These are phyloP conservation scores for Xylaria sp. DNA, from an alignment of 2,329 filamentous ascomycete species.

Conservation along the genomic window DNA sequence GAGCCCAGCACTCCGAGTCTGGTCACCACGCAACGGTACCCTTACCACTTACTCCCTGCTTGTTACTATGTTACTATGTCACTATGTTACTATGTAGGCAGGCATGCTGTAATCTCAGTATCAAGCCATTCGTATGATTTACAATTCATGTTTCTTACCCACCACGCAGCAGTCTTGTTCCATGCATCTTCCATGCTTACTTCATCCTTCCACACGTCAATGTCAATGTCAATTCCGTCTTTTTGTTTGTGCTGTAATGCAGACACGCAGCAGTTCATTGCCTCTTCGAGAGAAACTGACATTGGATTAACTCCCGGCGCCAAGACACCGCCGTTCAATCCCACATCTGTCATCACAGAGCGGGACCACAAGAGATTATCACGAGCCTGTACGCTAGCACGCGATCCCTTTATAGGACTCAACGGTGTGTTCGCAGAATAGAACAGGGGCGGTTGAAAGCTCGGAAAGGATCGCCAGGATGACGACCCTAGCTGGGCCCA, in stretches of 20 bases:
- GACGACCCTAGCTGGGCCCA: constrained; percentile 17
- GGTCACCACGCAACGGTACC: background rate
- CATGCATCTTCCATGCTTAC: constrained; percentile 30
- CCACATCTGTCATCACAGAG: constrained; percentile 3
- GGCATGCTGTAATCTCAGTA: constrained; percentile 5
- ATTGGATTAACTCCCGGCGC: constrained; percentile 7
- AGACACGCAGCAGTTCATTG: background rate
- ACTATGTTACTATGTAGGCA: background rate
- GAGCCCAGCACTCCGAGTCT: constrained; percentile 5
- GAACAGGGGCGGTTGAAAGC: constrained; percentile 21
- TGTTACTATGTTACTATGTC: too few relatives aligned
- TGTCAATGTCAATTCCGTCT: background rate
- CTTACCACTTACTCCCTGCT: too few relatives aligned
- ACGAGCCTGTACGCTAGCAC: constrained; percentile 14
- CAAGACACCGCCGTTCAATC: constrained; percentile 11
- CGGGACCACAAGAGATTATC: background rate
- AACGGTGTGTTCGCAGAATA: constrained; percentile 19
- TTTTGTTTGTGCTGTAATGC: background rate
- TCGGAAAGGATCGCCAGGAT: constrained; percentile 32
- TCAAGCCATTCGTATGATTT: background rate
- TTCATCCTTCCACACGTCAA: constrained; percentile 24
- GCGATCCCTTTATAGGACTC: constrained; percentile 9
- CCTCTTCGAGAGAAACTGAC: constrained; percentile 4
- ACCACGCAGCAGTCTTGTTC: constrained; percentile 10
- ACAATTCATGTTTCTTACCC: constrained; percentile 5